Percentiles rank a stretch among this genome's conserved stretches.
phyloP scores from a whole-genome alignment of 1,139 yeast species.

The Candida sp. region DNA sequence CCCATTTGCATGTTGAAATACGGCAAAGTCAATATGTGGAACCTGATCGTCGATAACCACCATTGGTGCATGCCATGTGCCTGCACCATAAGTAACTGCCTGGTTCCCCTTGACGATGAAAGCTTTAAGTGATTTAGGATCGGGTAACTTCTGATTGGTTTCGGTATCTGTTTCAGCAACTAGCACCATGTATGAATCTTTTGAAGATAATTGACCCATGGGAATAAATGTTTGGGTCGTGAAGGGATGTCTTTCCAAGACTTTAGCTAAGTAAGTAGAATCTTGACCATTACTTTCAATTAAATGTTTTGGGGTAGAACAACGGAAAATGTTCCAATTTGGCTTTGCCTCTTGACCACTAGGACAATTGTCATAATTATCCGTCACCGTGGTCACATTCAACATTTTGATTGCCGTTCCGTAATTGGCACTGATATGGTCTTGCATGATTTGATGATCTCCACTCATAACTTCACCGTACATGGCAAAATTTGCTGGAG shows the following conservation, averaged over 20 bases:
- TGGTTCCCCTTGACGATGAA: constrained; percentile 80
- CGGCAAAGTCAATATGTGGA: constrained; percentile 72
- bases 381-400: constrained; percentile 66
- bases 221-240: constrained; percentile 93
- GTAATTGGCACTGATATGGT: constrained; percentile 65
- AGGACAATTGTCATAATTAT: constrained; percentile 46
- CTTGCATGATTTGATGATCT: constrained; percentile 34
- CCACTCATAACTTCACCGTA: constrained; percentile 48
- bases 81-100: constrained; percentile 84
- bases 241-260: constrained; percentile 85
- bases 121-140: constrained; percentile 55
- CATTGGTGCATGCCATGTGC: constrained; percentile 87
- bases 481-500: constrained; percentile 40
- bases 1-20: constrained; percentile 79
- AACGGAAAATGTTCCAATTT: constrained; percentile 81
- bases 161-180: constrained; percentile 58
- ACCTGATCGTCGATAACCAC: constrained; percentile 58
- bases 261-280: constrained; percentile 53
- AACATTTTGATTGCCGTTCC: constrained; percentile 88
- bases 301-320: constrained; percentile 69
- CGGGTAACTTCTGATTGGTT: constrained; percentile 50
- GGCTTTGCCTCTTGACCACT: constrained; percentile 50
- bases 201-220: constrained; percentile 59
- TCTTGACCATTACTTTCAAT: constrained; percentile 25
- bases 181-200: constrained; percentile 68